Base-by-base conservation (phyloP, 805 yeast species). In the Cyberlindnera maritima region DNA sequence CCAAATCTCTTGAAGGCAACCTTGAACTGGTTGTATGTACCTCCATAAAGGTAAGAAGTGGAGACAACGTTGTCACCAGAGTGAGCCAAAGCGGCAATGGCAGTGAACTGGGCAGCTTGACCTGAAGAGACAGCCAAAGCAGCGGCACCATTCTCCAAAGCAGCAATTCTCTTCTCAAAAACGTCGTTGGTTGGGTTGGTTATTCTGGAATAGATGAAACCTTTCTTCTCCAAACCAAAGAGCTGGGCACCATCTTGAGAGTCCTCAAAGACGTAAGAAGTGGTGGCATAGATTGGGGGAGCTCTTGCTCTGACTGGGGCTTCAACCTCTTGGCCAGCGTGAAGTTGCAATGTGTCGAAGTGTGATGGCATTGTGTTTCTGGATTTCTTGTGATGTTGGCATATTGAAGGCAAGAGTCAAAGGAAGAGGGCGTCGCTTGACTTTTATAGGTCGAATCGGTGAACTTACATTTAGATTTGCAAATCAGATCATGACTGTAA, bases 101-200 rank as follows among this genome's bases (percentile, higher is more conserved):
- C 96, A 49, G 86, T 64, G 56, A 89, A 80, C 67, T 91, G 97
- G 23, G 98, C 97, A 45, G 97, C 92, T 71, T 91, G 97, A 52
- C 99, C 99, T n/a, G 97, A 90, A 19, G 96, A 68, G 21, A 85
- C 84, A 7, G 96, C 95, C 46, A 92, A 70, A 4, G 96, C 98
- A 49, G 86, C 96, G 43, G 82, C 83, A 62, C 98, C 99, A 48
- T 86, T 85, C 70, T 92, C 99, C 50, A 92, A 77, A 43, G 95
- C 95, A 45, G 97, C 95, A 50, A 92, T 76, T 71, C 99, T 80
- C 65, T 87, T 80, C 70, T 92, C 99, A 53, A 92, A 86, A 21
- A 87, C 92, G 59, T 86, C 96, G 48, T 77, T 84, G 50, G 99
- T 92, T 53, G 99, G 99, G 72, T 92, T 92, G 79, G 80, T 83